Evolutionary conservation across 1,139 yeast species (phyloP), one percentile per base, ranked within the genome.

Genomic region (Saccharomyces pastorianus): DNA sequence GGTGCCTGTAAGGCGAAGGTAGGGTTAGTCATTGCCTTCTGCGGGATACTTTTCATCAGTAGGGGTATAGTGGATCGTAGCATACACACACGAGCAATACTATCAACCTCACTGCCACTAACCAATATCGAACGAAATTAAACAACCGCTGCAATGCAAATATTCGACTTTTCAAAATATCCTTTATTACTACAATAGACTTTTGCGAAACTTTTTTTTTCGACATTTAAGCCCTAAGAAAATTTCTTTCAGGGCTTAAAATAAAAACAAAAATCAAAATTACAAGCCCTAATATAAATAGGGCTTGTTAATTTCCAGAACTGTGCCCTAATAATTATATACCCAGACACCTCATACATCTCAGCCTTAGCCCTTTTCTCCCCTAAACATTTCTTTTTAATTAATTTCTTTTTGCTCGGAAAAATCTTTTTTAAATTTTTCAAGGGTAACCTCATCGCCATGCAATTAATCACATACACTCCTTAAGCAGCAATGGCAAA

Each of bases 401-500:
- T 44, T 34, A 23, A 49, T 52, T 52, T 51, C 54, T 51, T 29
- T 26, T 38, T 27, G 26, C 9, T 27, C 34, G 44, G 49, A 42
- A n/a, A 13, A 25, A 42, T 46, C 32, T 53, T 32, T 53, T 52
- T 52, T 54, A 52, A 51, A 51, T 34, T 47, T 48, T 41, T 53
- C 23, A 51, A 31, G 47, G 28, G 51, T 51, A 31, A 31, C 34
- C 34, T 31, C 34, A 31, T 31, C 34, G 34, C 34, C 14, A 31
- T 31, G 34, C 34, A 31, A 31, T 31, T 31, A 31, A 31, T 31
- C 34, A 31, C 34, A 31, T 31, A 31, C 34, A 31, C 34, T 31
- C 34, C 34, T 31, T 53, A 51, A 54, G 55, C 56, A 53, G 56
- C 49, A 47, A 53, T 53, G 56, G 54, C 51, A 49, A 48, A 51